phyloP scores from a whole-genome alignment of 2,329 filamentous ascomycete species.

The Pseudogymnoascus sp. region DNA sequence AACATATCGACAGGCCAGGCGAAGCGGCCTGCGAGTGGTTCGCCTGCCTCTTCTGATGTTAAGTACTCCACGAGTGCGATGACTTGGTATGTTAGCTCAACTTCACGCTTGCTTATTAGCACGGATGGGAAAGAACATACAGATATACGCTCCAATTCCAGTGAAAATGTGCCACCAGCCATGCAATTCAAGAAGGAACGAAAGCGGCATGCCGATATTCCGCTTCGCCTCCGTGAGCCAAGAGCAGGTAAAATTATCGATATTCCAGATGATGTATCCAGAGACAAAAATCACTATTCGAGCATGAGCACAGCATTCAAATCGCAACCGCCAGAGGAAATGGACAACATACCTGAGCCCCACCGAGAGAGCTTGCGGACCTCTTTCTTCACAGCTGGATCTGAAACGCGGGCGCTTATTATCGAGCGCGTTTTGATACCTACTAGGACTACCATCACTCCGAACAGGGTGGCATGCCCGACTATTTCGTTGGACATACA shows the following conservation, averaged over 20 bases:
- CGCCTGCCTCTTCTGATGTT: slow-evolving; percentile 27
- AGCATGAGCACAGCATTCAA: not conserved
- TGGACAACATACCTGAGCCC: slow-evolving; percentile 20
- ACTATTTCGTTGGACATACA: slow-evolving; percentile 23
- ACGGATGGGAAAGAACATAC: slow-evolving; percentile 15
- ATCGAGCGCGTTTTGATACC: slow-evolving; percentile 24
- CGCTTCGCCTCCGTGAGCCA: slow-evolving; percentile 40
- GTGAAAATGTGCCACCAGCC: slow-evolving; percentile 60
- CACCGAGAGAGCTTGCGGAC: slow-evolving; percentile 21
- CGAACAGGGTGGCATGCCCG: slow-evolving; percentile 24
- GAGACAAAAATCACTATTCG: slow-evolving; percentile 31
- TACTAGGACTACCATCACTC: slow-evolving; percentile 22
- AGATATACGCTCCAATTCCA: slow-evolving; percentile 42
- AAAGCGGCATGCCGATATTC: slow-evolving; percentile 45
- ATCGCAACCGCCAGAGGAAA: not conserved
- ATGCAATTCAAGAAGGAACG: slow-evolving; percentile 50
- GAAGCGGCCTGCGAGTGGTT: slow-evolving; percentile 22
- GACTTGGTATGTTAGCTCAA: slow-evolving; percentile 20
- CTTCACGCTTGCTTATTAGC: not conserved
- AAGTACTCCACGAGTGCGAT: slow-evolving; percentile 30
- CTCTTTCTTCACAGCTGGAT: slow-evolving; percentile 20
- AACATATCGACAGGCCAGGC: slow-evolving; percentile 25
- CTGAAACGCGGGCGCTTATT: slow-evolving; percentile 21
- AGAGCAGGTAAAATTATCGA: slow-evolving; percentile 47
- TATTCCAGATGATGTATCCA: slow-evolving; percentile 49